Base-by-base conservation (phyloP, 768 basidiomycete genomes). In the Termitomyces sp. region DNA sequence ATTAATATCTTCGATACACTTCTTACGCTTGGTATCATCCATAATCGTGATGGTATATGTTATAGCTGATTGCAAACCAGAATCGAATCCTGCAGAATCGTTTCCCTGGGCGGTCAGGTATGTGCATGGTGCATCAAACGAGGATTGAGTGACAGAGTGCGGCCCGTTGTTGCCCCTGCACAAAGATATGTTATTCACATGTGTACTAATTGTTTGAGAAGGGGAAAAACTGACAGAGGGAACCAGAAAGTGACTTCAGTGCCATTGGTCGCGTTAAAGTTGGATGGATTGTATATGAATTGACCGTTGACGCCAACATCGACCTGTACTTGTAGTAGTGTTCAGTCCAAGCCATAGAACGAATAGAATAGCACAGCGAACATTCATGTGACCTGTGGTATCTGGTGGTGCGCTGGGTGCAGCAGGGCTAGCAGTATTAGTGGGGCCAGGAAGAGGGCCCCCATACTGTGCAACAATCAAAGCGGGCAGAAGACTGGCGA, bases 61-160 rank as follows among this genome's bases (percentile, higher is more conserved):
- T 5, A 61, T 65, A 0, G 64, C 66, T 7, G 40, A 25, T 38
- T 66, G 66, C 53, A 85, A 64, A 32, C 81, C 81, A 27, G 82
- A 83, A 66, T 84, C 82, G 56, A 86, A 84, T 2, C 82, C 81
- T 12, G 69, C 70, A 10, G 70, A 52, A 38, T 61, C 68, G 57
- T 66, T 74, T 27, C 62, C 51, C 31, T 69, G 63, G 10, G 77
- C 74, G 1, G 66, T 65, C 36, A 85, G 74, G 51, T 73, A 73
- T 10, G 73, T 76, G 70, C 84, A 85, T 22, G 84, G 84, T 20
- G 60, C 60, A 15, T 65, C 70, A 61, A 85, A 84, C 13, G 77
- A 74, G 10, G 81, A 82, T 62, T 84, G 81, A 11, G 82, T 82
- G 33, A 85, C 76, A 16, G 77, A 80, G 62, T 85, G 83, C 27